Percentiles rank a stretch among this genome's conserved stretches.
Evolutionary conservation across 805 yeast species (phyloP).

Genomic region (Candida ipomoeae): DNA sequence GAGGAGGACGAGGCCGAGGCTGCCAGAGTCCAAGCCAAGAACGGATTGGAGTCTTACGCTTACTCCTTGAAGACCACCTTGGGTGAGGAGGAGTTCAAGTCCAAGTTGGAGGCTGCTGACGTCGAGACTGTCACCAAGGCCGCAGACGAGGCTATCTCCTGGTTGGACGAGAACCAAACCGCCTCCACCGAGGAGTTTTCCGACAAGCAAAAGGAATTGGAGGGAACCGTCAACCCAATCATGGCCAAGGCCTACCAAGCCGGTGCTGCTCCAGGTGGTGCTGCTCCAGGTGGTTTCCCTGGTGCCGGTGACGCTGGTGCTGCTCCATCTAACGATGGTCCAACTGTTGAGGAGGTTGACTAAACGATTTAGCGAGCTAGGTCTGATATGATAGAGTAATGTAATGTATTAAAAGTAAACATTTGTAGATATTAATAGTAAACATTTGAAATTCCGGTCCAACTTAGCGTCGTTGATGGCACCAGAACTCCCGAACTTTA

Average conservation of each 20-base stretch:
- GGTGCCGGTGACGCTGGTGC: conserved; percentile 49
- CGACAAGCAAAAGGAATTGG: conserved; percentile 94
- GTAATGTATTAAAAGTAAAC: conserved; percentile 9
- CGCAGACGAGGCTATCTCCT: conserved; percentile 77
- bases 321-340: conserved; percentile 41
- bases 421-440: background rate
- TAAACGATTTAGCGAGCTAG: conserved; percentile 24
- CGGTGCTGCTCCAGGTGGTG: conserved; percentile 77
- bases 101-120: conserved; percentile 55
- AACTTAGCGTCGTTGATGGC: too few species aligned
- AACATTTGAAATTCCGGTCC: too few species aligned
- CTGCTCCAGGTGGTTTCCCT: conserved; percentile 49
- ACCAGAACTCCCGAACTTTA: too few species aligned
- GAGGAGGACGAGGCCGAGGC: conserved; percentile 77
- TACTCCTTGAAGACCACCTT: conserved; percentile 72
- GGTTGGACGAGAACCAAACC: conserved; percentile 93
- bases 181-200: conserved; percentile 89
- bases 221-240: conserved; percentile 92
- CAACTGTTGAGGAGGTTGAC: conserved; percentile 54
- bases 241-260: conserved; percentile 95
- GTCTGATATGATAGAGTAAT: conserved; percentile 12
- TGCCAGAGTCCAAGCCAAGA: conserved; percentile 87
- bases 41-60: conserved; percentile 91
- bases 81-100: conserved; percentile 69
- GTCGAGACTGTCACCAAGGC: conserved; percentile 68